Conservation (phyloP, 768 basidiomycete species). For the Jaapia argillacea region DNA sequence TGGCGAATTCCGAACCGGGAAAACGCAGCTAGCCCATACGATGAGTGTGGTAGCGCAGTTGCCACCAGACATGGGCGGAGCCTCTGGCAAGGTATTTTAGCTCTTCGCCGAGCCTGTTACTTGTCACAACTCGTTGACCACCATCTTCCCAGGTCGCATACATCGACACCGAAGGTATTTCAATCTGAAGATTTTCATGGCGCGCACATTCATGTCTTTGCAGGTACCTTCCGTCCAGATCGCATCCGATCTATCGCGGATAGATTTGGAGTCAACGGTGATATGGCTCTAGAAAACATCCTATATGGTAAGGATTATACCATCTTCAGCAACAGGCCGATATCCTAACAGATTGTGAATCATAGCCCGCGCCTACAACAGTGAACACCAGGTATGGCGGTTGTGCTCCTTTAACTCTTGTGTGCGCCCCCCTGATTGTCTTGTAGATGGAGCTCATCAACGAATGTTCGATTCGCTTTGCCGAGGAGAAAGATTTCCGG, state of each 20-base stretch:
- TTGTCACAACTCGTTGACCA: no score
- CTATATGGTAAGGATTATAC: slow-evolving; percentile 54
- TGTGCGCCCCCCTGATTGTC: slow-evolving; percentile 5
- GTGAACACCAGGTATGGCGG: slow-evolving; percentile 73
- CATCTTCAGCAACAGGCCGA: neutral
- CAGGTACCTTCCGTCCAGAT: slow-evolving; percentile 93
- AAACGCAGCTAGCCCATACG: slow-evolving; percentile 93
- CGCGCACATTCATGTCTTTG: neutral
- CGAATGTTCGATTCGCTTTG: slow-evolving; percentile 79
- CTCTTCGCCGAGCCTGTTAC: no score
- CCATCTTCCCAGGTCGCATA: slow-evolving; percentile 59
- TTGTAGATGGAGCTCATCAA: slow-evolving; percentile 83
- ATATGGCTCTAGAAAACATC: slow-evolving; percentile 81
- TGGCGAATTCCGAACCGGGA: slow-evolving; percentile 93
- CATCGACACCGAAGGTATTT: slow-evolving; percentile 75
- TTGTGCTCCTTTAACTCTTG: neutral
- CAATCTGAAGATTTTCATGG: neutral
- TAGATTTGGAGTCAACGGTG: slow-evolving; percentile 87
- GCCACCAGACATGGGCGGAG: slow-evolving; percentile 84
- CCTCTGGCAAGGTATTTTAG: slow-evolving; percentile 63
- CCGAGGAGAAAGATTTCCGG: slow-evolving; percentile 80
- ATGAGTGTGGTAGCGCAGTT: slow-evolving; percentile 88
- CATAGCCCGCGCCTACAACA: slow-evolving; percentile 81
- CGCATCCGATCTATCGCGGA: slow-evolving; percentile 87
- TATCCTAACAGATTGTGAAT: slow-evolving; percentile 7